phyloP scores from a whole-genome alignment of 2,329 filamentous ascomycete species.

The Magnaporthiopsis rhizophila region DNA sequence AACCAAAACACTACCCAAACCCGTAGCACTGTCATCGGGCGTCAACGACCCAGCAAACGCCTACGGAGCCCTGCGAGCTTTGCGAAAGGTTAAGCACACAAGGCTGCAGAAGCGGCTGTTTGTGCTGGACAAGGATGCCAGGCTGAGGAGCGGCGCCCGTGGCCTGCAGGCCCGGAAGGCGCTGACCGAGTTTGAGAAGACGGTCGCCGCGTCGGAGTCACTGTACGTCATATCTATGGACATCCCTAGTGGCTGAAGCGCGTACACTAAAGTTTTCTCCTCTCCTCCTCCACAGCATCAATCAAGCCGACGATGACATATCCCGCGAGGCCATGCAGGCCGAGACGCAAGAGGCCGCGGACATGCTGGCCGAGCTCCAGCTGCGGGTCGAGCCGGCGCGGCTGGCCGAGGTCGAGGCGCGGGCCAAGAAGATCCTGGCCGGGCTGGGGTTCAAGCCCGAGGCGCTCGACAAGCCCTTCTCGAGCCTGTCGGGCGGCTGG shows the following conservation, averaged over 20 bases:
- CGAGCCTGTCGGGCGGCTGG: conserved; percentile 70
- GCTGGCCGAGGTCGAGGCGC: conserved; percentile 40
- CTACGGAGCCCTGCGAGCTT: conserved; percentile 49
- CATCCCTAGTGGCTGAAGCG: neutral
- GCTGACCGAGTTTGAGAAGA: conserved; percentile 60
- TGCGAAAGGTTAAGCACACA: conserved; percentile 55
- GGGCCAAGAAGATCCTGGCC: conserved; percentile 38
- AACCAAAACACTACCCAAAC: neutral
- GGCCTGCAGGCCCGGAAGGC: conserved; percentile 71
- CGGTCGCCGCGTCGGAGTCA: conserved; percentile 47
- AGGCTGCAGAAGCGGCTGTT: conserved; percentile 57
- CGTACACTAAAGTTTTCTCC: neutral
- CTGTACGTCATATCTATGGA: conserved; percentile 29
- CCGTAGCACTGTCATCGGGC: conserved; percentile 46
- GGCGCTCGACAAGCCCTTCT: conserved; percentile 45
- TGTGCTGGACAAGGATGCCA: conserved; percentile 64
- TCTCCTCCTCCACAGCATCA: conserved; percentile 23
- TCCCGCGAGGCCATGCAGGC: conserved; percentile 46
- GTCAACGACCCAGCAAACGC: conserved; percentile 56
- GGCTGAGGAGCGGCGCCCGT: conserved; percentile 64
- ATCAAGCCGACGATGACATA: conserved; percentile 49
- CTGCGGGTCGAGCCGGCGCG: conserved; percentile 59
- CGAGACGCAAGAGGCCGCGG: conserved; percentile 62
- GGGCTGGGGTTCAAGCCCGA: conserved; percentile 11
- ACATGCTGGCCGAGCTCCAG: conserved; percentile 63